Evolutionary conservation across 805 yeast species (phyloP).

Genomic region (Kuraishia piskuri): DNA sequence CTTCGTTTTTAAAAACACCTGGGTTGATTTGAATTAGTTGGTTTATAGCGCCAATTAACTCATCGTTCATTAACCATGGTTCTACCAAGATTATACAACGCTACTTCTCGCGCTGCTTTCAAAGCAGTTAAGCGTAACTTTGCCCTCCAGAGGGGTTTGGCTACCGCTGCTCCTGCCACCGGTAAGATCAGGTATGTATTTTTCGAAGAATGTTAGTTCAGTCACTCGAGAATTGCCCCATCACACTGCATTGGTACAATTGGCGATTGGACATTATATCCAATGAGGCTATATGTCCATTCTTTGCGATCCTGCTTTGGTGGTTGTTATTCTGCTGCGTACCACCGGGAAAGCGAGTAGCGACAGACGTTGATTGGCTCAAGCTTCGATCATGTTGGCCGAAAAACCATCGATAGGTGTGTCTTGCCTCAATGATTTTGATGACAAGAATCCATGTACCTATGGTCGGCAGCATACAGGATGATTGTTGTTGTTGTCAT

Average conservation of each 20-base stretch:
- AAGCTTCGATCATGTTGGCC: too few species aligned
- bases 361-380: too few species aligned
- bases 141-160: conserved; percentile 68
- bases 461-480: neutral
- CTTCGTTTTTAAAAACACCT: neutral
- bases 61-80: conserved; percentile 25
- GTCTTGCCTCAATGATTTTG: neutral
- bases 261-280: neutral
- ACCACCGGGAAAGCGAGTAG: too few species aligned
- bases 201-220: neutral
- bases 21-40: neutral
- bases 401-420: too few species aligned
- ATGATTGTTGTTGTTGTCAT: neutral
- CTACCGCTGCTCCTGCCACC: conserved; percentile 64
- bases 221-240: neutral
- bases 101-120: conserved; percentile 77
- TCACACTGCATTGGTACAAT: neutral
- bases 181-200: conserved; percentile 84
- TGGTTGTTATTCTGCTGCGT: neutral
- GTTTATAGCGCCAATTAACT: neutral
- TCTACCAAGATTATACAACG: conserved; percentile 50
- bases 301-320: neutral
- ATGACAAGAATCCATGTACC: neutral
- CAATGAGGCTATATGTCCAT: neutral
- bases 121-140: conserved; percentile 80